Evolutionary conservation across 108 stramenopile species (phyloP).

Genomic region (Fragilariopsis cylindrus): DNA sequence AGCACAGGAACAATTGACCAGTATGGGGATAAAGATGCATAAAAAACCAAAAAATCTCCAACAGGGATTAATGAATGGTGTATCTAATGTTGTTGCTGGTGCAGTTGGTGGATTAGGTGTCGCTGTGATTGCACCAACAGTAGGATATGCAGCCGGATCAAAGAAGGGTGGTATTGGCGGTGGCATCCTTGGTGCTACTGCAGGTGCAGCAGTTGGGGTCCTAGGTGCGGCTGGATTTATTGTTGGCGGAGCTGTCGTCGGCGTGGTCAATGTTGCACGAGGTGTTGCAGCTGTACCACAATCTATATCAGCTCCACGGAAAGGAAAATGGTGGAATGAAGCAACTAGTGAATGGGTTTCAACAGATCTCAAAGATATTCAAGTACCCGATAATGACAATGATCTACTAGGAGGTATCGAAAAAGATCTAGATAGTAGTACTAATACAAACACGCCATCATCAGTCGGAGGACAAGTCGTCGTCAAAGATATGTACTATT

Average conservation of each 20-base stretch:
- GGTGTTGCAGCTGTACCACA: slow-evolving; percentile 64
- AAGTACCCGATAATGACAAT: slow-evolving; percentile 64
- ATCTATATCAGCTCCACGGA: slow-evolving; percentile 52
- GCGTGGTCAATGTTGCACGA: slow-evolving; percentile 45
- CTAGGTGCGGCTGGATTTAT: slow-evolving; percentile 39
- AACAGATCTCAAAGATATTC: slow-evolving; percentile 48
- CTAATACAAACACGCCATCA: slow-evolving; percentile 3
- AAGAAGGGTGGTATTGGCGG: slow-evolving; percentile 38
- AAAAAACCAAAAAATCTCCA: slow-evolving; percentile 47
- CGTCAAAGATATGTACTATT: slow-evolving; percentile 68
- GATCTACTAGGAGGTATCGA: slow-evolving; percentile 56
- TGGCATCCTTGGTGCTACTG: slow-evolving; percentile 32
- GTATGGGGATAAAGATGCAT: background rate
- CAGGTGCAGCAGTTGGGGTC: slow-evolving; percentile 37
- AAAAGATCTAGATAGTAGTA: slow-evolving; percentile 40
- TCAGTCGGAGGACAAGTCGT: slow-evolving; percentile 25
- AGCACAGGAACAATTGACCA: no score
- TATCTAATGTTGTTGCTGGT: slow-evolving; percentile 61
- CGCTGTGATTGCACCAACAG: slow-evolving; percentile 58
- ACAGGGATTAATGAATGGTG: slow-evolving; percentile 47
- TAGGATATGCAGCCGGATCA: slow-evolving; percentile 34
- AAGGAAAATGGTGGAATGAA: slow-evolving; percentile 89
- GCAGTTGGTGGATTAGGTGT: slow-evolving; percentile 76
- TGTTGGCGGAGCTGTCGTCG: slow-evolving; percentile 22
- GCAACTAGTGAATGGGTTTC: slow-evolving; percentile 57